phyloP scores from a whole-genome alignment of 805 yeast genomes.

The Cephaloascus albidus region DNA sequence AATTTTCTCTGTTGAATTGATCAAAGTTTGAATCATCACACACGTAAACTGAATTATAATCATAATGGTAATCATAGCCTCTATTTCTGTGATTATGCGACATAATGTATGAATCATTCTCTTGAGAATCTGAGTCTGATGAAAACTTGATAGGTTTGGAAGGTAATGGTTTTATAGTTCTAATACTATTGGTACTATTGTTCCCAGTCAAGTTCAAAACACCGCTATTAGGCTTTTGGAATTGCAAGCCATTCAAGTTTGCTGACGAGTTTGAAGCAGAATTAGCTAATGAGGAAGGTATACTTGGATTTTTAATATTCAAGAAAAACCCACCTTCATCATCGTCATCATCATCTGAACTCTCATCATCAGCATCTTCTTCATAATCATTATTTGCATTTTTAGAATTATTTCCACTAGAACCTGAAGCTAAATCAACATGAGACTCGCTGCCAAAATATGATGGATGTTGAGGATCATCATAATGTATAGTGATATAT shows the following conservation, averaged over 20 bases:
- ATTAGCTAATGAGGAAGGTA: conserved; percentile 2
- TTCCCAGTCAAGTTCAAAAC: conserved; percentile 5
- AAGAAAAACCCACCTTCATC: conserved; percentile 66
- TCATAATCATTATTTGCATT: conserved; percentile 21
- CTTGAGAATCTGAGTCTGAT: conserved; percentile 52
- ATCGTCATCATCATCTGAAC: conserved; percentile 37
- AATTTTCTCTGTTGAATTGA: too few species aligned
- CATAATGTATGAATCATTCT: conserved; percentile 34
- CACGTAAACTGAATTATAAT: conserved; percentile 69
- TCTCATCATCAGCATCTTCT: conserved; percentile 18
- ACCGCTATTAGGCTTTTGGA: too few species aligned
- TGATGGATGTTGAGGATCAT: too few species aligned
- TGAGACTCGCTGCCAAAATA: too few species aligned
- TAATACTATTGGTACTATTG: conserved; percentile 14
- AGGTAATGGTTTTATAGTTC: conserved; percentile 72
- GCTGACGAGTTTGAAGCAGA: conserved; percentile 1
- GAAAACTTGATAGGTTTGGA: conserved; percentile 80
- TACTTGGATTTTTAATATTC: conserved; percentile 34
- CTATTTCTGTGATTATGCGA: conserved; percentile 67
- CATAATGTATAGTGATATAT: conserved; percentile 62
- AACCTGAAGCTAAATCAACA: conserved; percentile 5
- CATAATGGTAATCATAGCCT: conserved; percentile 73
- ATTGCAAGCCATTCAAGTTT: too few species aligned
- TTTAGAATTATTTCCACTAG: conserved; percentile 15
- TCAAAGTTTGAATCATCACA: too few species aligned